phyloP scores from a whole-genome alignment of 2,329 filamentous ascomycete genomes.

The Leptographium procerum region DNA sequence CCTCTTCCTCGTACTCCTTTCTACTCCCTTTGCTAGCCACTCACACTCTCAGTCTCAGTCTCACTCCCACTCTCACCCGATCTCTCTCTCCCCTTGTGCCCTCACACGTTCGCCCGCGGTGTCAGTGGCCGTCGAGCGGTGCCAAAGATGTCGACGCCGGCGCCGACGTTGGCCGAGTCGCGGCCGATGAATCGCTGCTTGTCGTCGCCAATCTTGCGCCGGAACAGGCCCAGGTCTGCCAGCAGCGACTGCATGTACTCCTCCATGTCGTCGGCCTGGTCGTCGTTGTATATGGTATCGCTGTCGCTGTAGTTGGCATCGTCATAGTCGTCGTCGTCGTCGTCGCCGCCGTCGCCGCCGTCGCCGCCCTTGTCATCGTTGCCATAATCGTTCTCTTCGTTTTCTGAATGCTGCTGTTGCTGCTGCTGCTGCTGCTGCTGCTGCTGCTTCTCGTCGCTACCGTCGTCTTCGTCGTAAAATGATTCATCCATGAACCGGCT shows the following conservation, averaged over 20 bases:
- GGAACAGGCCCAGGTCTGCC: conserved; percentile 68
- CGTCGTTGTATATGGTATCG: conserved; percentile 34
- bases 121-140: conserved; percentile 40
- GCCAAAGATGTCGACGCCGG: conserved; percentile 9
- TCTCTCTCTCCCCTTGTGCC: background rate
- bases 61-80: background rate
- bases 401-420: no score
- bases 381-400: background rate
- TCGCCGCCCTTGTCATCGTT: conserved; percentile 11
- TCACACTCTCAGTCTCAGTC: no score
- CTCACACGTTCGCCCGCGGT: conserved; percentile 21
- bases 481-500: no score
- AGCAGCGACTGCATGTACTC: conserved; percentile 77
- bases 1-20: background rate
- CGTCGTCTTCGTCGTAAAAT: no score
- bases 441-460: no score
- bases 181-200: conserved; percentile 60
- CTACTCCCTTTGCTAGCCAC: background rate
- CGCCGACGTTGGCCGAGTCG: conserved; percentile 15
- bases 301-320: conserved; percentile 26
- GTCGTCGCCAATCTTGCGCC: conserved; percentile 78
- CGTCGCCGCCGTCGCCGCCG: conserved; percentile 16
- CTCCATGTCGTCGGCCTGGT: conserved; percentile 56
- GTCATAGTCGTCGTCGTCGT: conserved; percentile 42
- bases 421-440: no score